Evolutionary conservation across 768 basidiomycete genomes (phyloP).

Genomic region (Lactarius psammicola): DNA sequence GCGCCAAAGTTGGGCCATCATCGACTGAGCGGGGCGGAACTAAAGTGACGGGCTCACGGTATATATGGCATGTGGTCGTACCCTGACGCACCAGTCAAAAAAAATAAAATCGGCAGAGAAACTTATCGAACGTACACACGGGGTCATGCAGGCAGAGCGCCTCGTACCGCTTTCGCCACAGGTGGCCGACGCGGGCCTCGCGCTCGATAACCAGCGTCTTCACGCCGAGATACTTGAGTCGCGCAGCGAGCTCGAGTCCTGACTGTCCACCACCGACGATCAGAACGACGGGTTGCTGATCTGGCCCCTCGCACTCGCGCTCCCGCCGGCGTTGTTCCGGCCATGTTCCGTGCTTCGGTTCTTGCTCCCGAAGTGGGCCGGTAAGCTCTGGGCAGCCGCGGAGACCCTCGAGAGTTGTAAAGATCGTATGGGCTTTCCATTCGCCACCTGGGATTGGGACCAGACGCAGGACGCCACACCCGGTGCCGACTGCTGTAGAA

Average conservation of each 20-base stretch:
- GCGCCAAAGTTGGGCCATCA: background rate
- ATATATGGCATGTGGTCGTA: constrained; percentile 54
- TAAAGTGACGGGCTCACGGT: constrained; percentile 15
- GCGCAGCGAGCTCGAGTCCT: constrained; percentile 57
- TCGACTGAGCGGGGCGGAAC: background rate
- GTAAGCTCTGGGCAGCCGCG: constrained; percentile 45
- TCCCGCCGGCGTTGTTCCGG: constrained; percentile 39
- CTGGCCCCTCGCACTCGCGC: constrained; percentile 38
- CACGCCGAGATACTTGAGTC: constrained; percentile 53
- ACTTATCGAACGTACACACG: constrained; percentile 49
- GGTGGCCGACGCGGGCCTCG: constrained; percentile 56
- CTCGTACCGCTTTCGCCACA: constrained; percentile 66
- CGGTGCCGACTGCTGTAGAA: constrained; percentile 41
- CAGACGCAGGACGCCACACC: constrained; percentile 46
- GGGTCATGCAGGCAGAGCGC: constrained; percentile 65
- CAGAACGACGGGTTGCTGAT: constrained; percentile 51
- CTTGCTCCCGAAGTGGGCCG: constrained; percentile 37
- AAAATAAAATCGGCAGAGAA: constrained; percentile 22
- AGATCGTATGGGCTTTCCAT: constrained; percentile 50
- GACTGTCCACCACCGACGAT: constrained; percentile 53
- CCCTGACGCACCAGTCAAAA: constrained; percentile 36
- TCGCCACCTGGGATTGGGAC: constrained; percentile 42
- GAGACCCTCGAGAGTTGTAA: constrained; percentile 52
- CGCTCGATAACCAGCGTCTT: constrained; percentile 60
- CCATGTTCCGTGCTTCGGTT: constrained; percentile 45